These are phyloP conservation scores for Chlorella ohadii DNA, from an alignment of 139 green algal species.

Conservation along the genomic window DNA sequence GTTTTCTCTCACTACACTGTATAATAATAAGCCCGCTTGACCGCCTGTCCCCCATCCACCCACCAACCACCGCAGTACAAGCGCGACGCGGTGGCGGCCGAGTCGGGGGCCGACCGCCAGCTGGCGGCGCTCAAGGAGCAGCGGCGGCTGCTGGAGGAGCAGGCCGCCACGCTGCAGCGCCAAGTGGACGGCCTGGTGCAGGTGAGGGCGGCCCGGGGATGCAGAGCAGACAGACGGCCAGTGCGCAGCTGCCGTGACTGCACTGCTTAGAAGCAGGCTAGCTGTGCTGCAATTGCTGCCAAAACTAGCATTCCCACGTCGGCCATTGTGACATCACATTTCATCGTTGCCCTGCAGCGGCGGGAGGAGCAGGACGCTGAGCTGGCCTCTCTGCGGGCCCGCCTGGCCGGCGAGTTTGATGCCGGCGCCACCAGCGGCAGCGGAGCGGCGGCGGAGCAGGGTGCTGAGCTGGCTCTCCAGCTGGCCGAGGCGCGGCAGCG, in stretches of 20 bases:
- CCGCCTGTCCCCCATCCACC: too few relatives aligned
- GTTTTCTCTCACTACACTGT: too few relatives aligned
- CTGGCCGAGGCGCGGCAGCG: conserved; percentile 49
- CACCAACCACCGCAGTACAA: conserved; percentile 50
- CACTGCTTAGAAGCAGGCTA: too few relatives aligned
- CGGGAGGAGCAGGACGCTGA: conserved; percentile 59
- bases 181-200: conserved; percentile 53
- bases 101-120: background rate
- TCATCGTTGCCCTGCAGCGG: conserved; percentile 38
- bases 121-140: conserved; percentile 23
- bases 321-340: too few relatives aligned
- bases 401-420: conserved; percentile 25
- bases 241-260: too few relatives aligned
- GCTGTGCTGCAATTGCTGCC: too few relatives aligned
- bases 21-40: too few relatives aligned
- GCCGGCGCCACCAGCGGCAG: background rate
- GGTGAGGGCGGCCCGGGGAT: too few relatives aligned
- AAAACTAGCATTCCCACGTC: too few relatives aligned
- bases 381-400: conserved; percentile 21
- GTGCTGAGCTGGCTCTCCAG: conserved; percentile 53
- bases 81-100: conserved; percentile 38
- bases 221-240: too few relatives aligned
- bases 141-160: conserved; percentile 30
- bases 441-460: background rate
- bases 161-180: conserved; percentile 47